These are phyloP conservation scores for Monilinia laxa DNA, from an alignment of 2,329 filamentous ascomycete species.

Conservation along the genomic window DNA sequence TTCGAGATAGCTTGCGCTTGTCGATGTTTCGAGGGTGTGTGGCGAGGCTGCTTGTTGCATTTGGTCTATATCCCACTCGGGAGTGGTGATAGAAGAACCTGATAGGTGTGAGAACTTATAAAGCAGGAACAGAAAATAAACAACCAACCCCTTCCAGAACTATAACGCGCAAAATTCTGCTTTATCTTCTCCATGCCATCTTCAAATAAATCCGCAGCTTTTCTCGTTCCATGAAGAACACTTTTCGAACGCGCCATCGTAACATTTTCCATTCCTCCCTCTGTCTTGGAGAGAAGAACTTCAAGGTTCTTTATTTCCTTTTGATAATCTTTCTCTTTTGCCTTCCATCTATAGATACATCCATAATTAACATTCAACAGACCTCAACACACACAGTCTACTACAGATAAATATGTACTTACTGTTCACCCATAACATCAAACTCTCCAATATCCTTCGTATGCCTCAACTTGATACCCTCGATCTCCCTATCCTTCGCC, in stretches of 20 bases:
- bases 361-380: neutral
- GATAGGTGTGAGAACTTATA: neutral
- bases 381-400: neutral
- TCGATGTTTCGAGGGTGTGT: neutral
- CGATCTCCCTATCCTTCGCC: conserved; percentile 31
- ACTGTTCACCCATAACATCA: conserved; percentile 31
- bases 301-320: conserved; percentile 39
- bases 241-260: conserved; percentile 37
- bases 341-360: conserved; percentile 29
- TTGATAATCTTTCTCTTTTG: conserved; percentile 38
- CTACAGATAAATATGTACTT: neutral
- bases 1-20: neutral
- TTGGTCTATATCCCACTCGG: conserved; percentile 2
- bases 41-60: neutral
- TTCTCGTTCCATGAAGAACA: conserved; percentile 34
- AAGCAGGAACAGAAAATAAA: neutral
- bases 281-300: conserved; percentile 37
- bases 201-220: conserved; percentile 30
- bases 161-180: conserved; percentile 26
- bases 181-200: conserved; percentile 33
- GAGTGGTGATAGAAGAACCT: conserved; percentile 3
- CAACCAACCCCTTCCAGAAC: conserved; percentile 20
- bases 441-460: conserved; percentile 36
- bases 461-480: conserved; percentile 33
- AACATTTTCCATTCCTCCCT: conserved; percentile 38